Base-by-base conservation (phyloP, 2,329 filamentous ascomycete species). In the Drechslerella dactyloides region DNA sequence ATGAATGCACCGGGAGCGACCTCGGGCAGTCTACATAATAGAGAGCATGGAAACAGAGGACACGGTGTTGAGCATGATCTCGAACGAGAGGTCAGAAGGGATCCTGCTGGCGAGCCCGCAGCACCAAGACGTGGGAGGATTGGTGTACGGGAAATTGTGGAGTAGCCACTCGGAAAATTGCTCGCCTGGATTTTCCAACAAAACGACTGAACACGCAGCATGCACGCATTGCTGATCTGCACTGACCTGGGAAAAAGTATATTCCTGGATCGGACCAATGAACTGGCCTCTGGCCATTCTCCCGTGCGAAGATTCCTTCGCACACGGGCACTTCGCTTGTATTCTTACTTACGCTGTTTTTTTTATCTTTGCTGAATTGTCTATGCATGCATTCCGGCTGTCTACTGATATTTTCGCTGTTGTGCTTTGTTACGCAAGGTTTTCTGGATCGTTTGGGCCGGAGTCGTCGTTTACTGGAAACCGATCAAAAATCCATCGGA, bases 131-230 rank as follows among this genome's bases (percentile, higher is more conserved):
- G 66, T 24, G 66, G 66, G 19, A 63, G 59, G 59, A 70, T 70
- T n/a, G 66, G 66, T 23, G 59, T 70, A 17, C 63, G 44, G n/a
- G 66, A 70, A 35, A 70, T 70, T 24, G 61, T 70, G 53, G 66
- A 70, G 50, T 70, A 48, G 55, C 19, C 8, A 21, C 44, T 6
- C 8, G 4, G 3, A 4, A 33, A 33, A 33, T 4, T 33, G 27
- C 27, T 33, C 27, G 27, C 4, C 4, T 33, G 27, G 27, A 33
- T 33, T 33, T 33, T 33, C 27, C 27, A 33, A 3, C 27, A n/a
- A 33, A 33, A 33, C 27, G 27, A 33, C 27, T 33, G 27, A 33
- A 33, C 27, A 33, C 27, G 27, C 27, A 3, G 27, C 27, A 33
- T 3, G 27, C 27, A 33, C 8, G 27, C 27, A 33, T 33, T 33